Conservation (phyloP, 352 stramenopile genomes). For the Thraustochytrium sp. region DNA sequence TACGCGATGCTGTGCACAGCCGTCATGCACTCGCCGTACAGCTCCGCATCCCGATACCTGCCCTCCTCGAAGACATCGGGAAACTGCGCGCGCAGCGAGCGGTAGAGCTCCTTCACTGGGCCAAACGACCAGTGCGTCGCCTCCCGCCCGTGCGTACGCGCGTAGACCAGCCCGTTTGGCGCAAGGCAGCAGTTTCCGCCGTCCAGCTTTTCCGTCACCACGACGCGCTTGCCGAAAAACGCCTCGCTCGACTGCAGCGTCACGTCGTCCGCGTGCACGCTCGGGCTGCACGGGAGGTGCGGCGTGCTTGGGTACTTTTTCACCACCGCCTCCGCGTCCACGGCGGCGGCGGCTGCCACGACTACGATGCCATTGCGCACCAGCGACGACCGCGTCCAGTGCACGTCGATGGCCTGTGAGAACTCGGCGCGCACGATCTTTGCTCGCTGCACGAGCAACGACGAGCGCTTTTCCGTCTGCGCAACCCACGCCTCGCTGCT, state of each 20-base stretch:
- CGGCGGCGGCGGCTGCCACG: background rate
- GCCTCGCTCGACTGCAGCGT: background rate
- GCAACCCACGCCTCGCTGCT: background rate
- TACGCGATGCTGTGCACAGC: conserved; percentile 43
- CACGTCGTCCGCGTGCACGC: conserved; percentile 20
- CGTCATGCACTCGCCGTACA: conserved; percentile 41
- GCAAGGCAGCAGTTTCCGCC: conserved; percentile 45
- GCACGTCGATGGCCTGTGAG: background rate
- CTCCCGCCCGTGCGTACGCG: conserved; percentile 30
- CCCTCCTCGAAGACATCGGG: background rate
- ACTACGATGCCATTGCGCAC: background rate
- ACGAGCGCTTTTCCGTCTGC: background rate
- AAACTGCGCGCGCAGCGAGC: background rate
- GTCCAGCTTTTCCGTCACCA: conserved; percentile 48
- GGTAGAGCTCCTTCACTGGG: conserved; percentile 31
- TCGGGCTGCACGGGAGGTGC: conserved; percentile 41
- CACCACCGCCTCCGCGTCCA: no score
- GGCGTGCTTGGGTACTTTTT: conserved; percentile 45
- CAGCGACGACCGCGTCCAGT: conserved; percentile 15
- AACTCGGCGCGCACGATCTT: conserved; percentile 42
- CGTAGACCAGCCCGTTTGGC: conserved; percentile 13
- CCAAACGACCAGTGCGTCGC: conserved; percentile 43
- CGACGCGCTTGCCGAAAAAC: conserved; percentile 13
- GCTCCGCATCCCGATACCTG: background rate
- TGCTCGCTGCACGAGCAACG: background rate